A percentile compares a stretch with the other conserved stretches of the same genome.
Evolutionary conservation across 768 basidiomycete genomes (phyloP).

Genomic region (Lactarius psammicola): DNA sequence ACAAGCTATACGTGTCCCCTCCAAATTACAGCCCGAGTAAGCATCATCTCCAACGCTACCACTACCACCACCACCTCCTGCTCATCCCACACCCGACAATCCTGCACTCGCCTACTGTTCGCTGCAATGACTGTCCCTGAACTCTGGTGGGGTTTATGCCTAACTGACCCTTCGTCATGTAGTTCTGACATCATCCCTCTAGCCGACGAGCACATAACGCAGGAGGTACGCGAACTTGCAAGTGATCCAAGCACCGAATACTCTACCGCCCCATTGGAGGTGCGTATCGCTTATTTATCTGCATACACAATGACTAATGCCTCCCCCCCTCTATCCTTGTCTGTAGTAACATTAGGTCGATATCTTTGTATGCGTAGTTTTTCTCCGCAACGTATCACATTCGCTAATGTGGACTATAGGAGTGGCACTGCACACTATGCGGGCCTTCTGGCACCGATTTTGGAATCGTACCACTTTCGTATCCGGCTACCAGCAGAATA

Average conservation of each 20-base stretch:
- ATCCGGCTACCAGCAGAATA: slow-evolving; percentile 90
- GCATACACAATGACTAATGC: not conserved
- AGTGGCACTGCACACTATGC: slow-evolving; percentile 98
- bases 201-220: slow-evolving; percentile 97
- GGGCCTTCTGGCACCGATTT: slow-evolving; percentile 88
- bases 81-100: not conserved
- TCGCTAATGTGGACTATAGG: slow-evolving; percentile 39
- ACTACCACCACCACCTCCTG: not conserved
- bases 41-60: not conserved
- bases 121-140: slow-evolving; percentile 38
- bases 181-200: not conserved
- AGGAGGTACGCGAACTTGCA: slow-evolving; percentile 87
- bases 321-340: not conserved
- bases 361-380: slow-evolving; percentile 66
- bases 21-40: too few relatives aligned
- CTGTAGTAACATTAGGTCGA: slow-evolving; percentile 62
- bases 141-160: slow-evolving; percentile 57
- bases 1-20: not conserved
- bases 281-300: slow-evolving; percentile 35
- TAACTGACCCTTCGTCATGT: too few relatives aligned
- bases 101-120: not conserved
- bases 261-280: slow-evolving; percentile 75
- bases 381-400: not conserved
- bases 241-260: slow-evolving; percentile 87
- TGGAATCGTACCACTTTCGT: slow-evolving; percentile 94